Base-by-base conservation (phyloP, 2,329 filamentous ascomycete species). In the Tolypocladium ophioglossoides region DNA sequence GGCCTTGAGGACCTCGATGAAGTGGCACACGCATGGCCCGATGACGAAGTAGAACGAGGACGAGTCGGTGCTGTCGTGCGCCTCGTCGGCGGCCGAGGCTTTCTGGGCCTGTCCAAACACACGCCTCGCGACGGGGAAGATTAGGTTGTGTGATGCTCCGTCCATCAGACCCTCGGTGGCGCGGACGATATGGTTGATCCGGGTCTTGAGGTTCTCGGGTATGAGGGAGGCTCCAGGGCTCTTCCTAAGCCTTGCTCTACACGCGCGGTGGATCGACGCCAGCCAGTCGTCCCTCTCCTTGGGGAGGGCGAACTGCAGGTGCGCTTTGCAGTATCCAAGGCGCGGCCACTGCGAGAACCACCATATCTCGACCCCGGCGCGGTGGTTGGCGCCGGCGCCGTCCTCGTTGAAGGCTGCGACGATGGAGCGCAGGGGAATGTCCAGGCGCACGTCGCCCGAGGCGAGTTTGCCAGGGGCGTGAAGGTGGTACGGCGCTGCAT, bases 341-440 rank as follows among this genome's bases (percentile, higher is more conserved):
- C 70, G 68, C 2, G 74, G 71, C 54, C 71, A 68, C 18, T 67
- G 63, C 16, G 73, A 73, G 55, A 72, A 74, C 79, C 79, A 82
- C 78, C 78, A 82, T 2, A 82, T 69, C 60, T 83, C 79, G 51
- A 82, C 64, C 7, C 77, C 77, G 47, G 77, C 78, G 8, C 74
- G 72, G 14, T 76, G 72, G 49, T 74, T 71, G 1, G 72, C 72
- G 46, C 72, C 73, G 1, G 72, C 72, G 46, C 72, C 73, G 60
- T 81, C 78, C 34, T 78, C 74, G 34, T 72, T 73, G 57, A 80
- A 81, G 2, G 74, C 73, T 2, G 79, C 76, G 39, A 82, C 74
- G 27, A 82, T 70, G 39, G 71, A 73, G 18, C 74, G 70, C 9
- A 81, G 64, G 0, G 78, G 76, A 9, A 83, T 72, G 50, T 75